Conservation (phyloP, 345 rosid species). For the Populus davidiana region DNA sequence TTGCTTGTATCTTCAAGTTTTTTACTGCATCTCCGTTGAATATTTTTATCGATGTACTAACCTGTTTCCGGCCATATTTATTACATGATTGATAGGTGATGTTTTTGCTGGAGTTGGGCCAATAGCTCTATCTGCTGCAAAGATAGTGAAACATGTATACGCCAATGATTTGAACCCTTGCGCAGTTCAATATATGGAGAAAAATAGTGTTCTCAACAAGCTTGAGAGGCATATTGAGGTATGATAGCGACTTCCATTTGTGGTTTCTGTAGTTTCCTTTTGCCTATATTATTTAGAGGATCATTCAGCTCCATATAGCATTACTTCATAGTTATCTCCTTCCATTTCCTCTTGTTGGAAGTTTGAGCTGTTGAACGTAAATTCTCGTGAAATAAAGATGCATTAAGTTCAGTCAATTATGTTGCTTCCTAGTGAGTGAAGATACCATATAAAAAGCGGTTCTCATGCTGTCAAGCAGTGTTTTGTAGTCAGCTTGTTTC, state of each 20-base stretch:
- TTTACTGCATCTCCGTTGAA: neutral
- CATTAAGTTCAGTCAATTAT: too few species aligned
- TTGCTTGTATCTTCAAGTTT: too few species aligned
- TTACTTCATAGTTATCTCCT: neutral
- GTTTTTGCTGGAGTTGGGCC: slow-evolving; percentile 88
- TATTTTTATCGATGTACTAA: neutral
- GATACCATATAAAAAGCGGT: too few species aligned
- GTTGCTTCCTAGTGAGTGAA: too few species aligned
- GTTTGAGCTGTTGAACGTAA: too few species aligned
- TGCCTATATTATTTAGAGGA: neutral
- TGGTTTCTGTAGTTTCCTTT: neutral
- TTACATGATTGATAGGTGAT: slow-evolving; percentile 54
- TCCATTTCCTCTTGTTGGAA: too few species aligned
- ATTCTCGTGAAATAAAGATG: too few species aligned
- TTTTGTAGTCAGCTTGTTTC: too few species aligned
- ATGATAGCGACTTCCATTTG: slow-evolving; percentile 6
- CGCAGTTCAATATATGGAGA: slow-evolving; percentile 76
- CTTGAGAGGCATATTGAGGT: slow-evolving; percentile 75
- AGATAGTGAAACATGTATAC: slow-evolving; percentile 70
- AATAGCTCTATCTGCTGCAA: slow-evolving; percentile 75
- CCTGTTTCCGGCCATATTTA: neutral
- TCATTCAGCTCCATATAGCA: neutral
- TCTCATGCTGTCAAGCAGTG: too few species aligned
- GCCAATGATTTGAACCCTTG: slow-evolving; percentile 90
- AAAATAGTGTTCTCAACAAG: slow-evolving; percentile 69